A percentile compares a stretch with the other conserved stretches of the same genome.
These are phyloP conservation scores for Grifola frondosa DNA, from an alignment of 1,284 basidiomycete species.

Conservation along the genomic window DNA sequence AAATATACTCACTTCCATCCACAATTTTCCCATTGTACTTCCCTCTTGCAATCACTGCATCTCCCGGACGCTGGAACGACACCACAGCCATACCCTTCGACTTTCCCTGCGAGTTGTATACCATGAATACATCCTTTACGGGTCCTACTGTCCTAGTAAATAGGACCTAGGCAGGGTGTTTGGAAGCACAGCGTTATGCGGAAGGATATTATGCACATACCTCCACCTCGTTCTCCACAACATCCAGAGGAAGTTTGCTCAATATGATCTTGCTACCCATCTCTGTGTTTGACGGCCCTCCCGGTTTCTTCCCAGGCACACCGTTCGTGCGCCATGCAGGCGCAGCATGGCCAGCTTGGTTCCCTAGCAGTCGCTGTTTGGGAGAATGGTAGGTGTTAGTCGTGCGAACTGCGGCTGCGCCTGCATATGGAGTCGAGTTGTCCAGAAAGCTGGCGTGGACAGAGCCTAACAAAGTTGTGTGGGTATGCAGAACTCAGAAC, in stretches of 20 bases:
- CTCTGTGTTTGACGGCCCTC: conserved; percentile 30
- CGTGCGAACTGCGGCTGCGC: conserved; percentile 31
- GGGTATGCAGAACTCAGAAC: too few species aligned
- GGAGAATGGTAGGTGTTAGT: conserved; percentile 50
- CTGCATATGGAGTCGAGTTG: conserved; percentile 14
- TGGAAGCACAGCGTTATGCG: neutral
- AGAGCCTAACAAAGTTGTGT: too few species aligned
- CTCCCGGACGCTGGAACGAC: conserved; percentile 55
- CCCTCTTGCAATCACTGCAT: conserved; percentile 56
- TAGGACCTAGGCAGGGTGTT: conserved; percentile 47
- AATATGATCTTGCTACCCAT: conserved; percentile 70
- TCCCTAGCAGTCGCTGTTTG: conserved; percentile 59
- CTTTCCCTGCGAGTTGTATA: conserved; percentile 68
- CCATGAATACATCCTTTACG: conserved; percentile 62
- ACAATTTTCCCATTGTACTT: conserved; percentile 76
- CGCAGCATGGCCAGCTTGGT: conserved; percentile 47
- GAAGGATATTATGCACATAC: conserved; percentile 39
- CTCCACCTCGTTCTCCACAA: conserved; percentile 66
- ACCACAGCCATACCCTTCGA: conserved; percentile 79
- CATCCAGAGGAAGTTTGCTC: conserved; percentile 67
- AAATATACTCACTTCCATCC: conserved; percentile 60
- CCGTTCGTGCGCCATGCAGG: conserved; percentile 57
- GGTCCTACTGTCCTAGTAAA: conserved; percentile 76
- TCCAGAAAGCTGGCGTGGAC: neutral
- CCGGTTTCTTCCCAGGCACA: too few species aligned